These are phyloP conservation scores for Chrysanthemum seticuspe DNA, from an alignment of 129 eudicot genomes.

Conservation along the genomic window DNA sequence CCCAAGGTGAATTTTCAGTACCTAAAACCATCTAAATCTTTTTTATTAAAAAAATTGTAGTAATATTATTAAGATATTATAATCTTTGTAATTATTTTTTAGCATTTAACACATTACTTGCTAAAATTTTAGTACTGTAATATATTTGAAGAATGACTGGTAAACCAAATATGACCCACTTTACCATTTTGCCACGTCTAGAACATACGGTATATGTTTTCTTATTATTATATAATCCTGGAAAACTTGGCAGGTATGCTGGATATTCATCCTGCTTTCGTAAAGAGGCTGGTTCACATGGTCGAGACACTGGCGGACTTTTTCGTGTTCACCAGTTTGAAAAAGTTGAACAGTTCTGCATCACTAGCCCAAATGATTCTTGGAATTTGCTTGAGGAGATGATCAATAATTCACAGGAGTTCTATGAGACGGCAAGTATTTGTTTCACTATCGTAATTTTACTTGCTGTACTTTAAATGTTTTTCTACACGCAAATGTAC, in stretches of 20 bases:
- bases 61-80: no score
- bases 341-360: constrained; percentile 84
- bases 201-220: neutral
- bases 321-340: constrained; percentile 95
- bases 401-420: constrained; percentile 81
- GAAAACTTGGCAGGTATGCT: constrained; percentile 55
- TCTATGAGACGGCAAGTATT: constrained; percentile 65
- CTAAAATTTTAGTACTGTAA: no score
- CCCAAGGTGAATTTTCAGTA: no score
- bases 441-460: constrained; percentile 4
- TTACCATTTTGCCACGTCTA: neutral
- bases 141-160: no score
- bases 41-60: no score
- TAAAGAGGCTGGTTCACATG: constrained; percentile 95
- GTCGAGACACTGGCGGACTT: constrained; percentile 89
- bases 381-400: constrained; percentile 92
- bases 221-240: constrained; percentile 4
- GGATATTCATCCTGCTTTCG: constrained; percentile 93
- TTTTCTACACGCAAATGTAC: no score
- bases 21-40: no score
- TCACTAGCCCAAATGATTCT: constrained; percentile 82
- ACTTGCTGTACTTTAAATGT: neutral
- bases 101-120: no score
- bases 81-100: no score
- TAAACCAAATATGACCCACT: no score